Evolutionary conservation across 2,329 filamentous ascomycete species (phyloP).

Genomic region (Teratosphaeria zuluensis): DNA sequence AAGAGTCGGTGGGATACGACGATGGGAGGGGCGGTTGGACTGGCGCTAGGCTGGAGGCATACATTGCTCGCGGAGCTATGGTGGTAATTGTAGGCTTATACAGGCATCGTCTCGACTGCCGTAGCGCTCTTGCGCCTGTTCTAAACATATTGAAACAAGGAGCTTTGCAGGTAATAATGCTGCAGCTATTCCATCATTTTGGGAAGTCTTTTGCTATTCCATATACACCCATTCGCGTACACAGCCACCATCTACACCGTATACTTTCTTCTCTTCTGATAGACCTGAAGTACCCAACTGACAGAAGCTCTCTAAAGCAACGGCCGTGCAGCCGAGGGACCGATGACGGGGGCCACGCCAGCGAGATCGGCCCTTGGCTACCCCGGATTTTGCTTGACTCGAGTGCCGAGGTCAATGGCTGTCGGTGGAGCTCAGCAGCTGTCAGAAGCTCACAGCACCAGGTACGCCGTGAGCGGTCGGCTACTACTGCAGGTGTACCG

Average conservation of each 20-base stretch:
- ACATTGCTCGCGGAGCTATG: conserved; percentile 23
- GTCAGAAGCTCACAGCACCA: neutral
- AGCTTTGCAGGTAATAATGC: neutral
- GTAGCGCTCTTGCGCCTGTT: conserved; percentile 17
- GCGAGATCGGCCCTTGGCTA: neutral
- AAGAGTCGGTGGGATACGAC: conserved; percentile 60
- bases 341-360: neutral
- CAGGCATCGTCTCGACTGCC: conserved; percentile 19
- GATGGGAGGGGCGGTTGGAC: conserved; percentile 54
- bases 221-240: neutral
- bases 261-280: neutral
- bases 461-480: too few species aligned
- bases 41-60: conserved; percentile 40
- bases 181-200: conserved; percentile 7
- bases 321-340: neutral
- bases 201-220: neutral
- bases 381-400: neutral
- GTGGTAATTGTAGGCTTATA: conserved; percentile 8
- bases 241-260: neutral
- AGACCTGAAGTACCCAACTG: neutral
- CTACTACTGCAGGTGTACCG: neutral
- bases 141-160: conserved; percentile 18
- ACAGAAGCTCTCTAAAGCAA: neutral
- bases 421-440: neutral
- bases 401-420: neutral